Conservation (phyloP, 1,284 basidiomycete species). For the Vanrija sp. region DNA sequence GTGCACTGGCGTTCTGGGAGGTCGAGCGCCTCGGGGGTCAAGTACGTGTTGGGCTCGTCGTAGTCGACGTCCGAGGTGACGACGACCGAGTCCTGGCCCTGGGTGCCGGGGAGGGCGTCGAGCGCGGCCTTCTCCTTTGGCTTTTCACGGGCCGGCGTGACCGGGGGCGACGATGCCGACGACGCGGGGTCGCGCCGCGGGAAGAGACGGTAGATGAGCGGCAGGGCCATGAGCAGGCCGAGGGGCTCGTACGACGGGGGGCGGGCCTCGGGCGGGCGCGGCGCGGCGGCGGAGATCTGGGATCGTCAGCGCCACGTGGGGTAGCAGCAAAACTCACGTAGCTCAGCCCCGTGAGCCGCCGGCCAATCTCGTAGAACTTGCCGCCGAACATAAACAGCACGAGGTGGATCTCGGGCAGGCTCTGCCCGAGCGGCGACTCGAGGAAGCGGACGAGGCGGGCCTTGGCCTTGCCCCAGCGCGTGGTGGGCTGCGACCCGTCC, state of each 20-base stretch:
- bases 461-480: conserved; percentile 7
- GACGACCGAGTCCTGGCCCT: conserved; percentile 51
- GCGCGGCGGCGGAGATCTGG: conserved; percentile 65
- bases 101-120: conserved; percentile 6
- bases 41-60: conserved; percentile 40
- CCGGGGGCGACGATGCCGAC: background rate
- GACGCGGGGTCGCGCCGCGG: conserved; percentile 8
- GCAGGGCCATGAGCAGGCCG: conserved; percentile 67
- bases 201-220: conserved; percentile 61
- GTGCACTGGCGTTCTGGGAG: conserved; percentile 73
- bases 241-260: conserved; percentile 81
- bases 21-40: conserved; percentile 34
- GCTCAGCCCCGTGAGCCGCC: conserved; percentile 65
- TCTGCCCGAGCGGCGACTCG: conserved; percentile 34
- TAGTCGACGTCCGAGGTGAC: conserved; percentile 38
- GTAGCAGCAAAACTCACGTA: conserved; percentile 60
- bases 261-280: conserved; percentile 63
- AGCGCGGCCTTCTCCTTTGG: conserved; percentile 3
- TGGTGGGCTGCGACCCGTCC: conserved; percentile 2
- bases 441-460: conserved; percentile 22
- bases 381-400: conserved; percentile 77
- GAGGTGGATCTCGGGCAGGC: conserved; percentile 64
- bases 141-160: background rate
- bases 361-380: conserved; percentile 69
- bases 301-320: background rate